Evolutionary conservation across 257 asterid genomes (phyloP).

Genomic region (Lithospermum erythrorhizon): DNA sequence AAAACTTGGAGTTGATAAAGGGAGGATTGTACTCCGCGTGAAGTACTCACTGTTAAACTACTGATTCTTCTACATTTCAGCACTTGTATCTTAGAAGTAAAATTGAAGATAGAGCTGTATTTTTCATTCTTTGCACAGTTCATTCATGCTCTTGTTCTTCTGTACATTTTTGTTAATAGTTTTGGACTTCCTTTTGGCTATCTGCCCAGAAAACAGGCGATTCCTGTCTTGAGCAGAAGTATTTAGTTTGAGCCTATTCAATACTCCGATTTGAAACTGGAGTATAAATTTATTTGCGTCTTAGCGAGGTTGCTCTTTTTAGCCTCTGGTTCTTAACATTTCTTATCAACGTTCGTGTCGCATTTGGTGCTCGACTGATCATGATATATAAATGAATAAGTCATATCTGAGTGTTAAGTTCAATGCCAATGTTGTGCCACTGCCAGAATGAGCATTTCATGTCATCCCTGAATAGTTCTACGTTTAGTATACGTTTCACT

Average conservation of each 20-base stretch:
- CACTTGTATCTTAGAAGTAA: background rate
- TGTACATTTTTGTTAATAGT: slow-evolving; percentile 5
- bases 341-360: background rate
- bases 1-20: slow-evolving; percentile 98
- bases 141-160: slow-evolving; percentile 1
- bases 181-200: background rate
- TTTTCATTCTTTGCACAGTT: slow-evolving; percentile 6
- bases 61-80: slow-evolving; percentile 21
- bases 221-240: background rate
- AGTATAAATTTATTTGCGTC: background rate
- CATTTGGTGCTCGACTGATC: no score
- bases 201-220: background rate
- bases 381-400: background rate
- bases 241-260: background rate
- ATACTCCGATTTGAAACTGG: background rate
- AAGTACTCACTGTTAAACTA: slow-evolving; percentile 90
- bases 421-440: no score
- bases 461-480: no score
- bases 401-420: background rate
- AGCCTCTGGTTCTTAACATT: background rate
- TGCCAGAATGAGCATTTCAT: no score
- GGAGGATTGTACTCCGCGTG: slow-evolving; percentile 65
- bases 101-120: slow-evolving; percentile 1
- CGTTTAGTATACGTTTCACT: no score
- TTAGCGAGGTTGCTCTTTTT: background rate